A percentile compares a stretch with the other conserved stretches of the same genome.
These are phyloP conservation scores for Xerocomus potaroensis DNA, from an alignment of 768 basidiomycete genomes.

Conservation along the genomic window DNA sequence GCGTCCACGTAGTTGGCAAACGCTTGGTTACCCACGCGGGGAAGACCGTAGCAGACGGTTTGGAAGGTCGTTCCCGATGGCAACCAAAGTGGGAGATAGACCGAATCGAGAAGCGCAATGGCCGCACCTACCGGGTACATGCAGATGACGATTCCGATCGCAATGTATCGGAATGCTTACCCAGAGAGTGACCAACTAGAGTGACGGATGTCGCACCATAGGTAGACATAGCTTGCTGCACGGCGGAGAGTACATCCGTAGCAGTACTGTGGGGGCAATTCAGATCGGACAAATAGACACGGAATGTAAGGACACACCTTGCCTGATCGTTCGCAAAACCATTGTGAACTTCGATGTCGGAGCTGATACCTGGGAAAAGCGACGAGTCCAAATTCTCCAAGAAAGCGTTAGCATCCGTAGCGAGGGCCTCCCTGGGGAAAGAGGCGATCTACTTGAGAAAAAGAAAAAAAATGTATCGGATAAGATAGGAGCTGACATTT, in stretches of 20 bases:
- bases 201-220: conserved; percentile 38
- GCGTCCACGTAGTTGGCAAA: conserved; percentile 57
- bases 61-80: conserved; percentile 30
- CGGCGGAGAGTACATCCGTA: conserved; percentile 40
- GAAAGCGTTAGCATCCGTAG: conserved; percentile 43
- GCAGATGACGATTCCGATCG: neutral
- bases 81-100: conserved; percentile 37
- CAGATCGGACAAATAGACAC: neutral
- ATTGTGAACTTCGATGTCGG: conserved; percentile 39
- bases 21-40: conserved; percentile 50
- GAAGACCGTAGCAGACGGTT: conserved; percentile 34
- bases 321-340: conserved; percentile 48
- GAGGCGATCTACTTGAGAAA: neutral
- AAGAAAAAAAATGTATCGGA: neutral
- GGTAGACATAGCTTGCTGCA: conserved; percentile 36
- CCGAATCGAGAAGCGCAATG: conserved; percentile 35
- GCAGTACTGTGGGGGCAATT: conserved; percentile 33
- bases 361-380: conserved; percentile 48
- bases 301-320: conserved; percentile 29
- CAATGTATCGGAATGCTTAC: conserved; percentile 16
- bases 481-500: conserved; percentile 20
- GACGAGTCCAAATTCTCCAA: conserved; percentile 31
- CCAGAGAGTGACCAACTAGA: conserved; percentile 42
- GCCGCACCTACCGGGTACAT: conserved; percentile 29
- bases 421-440: conserved; percentile 27